These are phyloP conservation scores for Spirogloea muscicola DNA, from an alignment of 139 green algal genomes.

Conservation along the genomic window DNA sequence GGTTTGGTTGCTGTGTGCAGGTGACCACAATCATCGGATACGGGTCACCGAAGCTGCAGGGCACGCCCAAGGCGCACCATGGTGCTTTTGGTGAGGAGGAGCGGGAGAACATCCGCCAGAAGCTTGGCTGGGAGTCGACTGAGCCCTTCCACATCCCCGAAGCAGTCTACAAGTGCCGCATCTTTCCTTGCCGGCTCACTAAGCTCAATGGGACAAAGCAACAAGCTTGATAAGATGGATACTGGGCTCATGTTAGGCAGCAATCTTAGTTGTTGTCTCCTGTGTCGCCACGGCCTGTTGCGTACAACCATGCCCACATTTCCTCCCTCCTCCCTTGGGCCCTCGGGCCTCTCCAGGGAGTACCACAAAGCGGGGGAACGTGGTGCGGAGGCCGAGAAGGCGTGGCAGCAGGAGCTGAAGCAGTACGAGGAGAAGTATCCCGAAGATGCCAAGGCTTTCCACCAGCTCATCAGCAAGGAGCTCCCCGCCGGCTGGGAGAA, in stretches of 20 bases:
- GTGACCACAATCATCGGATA: conserved; percentile 29
- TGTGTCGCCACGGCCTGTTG: no score
- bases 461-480: conserved; percentile 71
- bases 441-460: conserved; percentile 77
- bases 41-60: conserved; percentile 27
- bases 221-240: no score
- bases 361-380: conserved; percentile 30
- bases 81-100: conserved; percentile 36
- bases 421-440: conserved; percentile 73
- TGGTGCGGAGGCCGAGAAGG: conserved; percentile 64
- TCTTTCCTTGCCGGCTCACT: no score
- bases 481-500: conserved; percentile 81
- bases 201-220: no score
- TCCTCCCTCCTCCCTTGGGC: no score
- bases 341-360: conserved; percentile 29
- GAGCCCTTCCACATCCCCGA: conserved; percentile 88
- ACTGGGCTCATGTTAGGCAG: no score
- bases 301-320: no score
- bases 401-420: conserved; percentile 69
- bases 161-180: conserved; percentile 63
- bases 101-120: conserved; percentile 3
- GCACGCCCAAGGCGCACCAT: conserved; percentile 23
- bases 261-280: no score
- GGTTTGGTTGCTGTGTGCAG: no score
- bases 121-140: conserved; percentile 36